Conservation (phyloP, 148 eudicot species). For the Diospyros kaki region DNA sequence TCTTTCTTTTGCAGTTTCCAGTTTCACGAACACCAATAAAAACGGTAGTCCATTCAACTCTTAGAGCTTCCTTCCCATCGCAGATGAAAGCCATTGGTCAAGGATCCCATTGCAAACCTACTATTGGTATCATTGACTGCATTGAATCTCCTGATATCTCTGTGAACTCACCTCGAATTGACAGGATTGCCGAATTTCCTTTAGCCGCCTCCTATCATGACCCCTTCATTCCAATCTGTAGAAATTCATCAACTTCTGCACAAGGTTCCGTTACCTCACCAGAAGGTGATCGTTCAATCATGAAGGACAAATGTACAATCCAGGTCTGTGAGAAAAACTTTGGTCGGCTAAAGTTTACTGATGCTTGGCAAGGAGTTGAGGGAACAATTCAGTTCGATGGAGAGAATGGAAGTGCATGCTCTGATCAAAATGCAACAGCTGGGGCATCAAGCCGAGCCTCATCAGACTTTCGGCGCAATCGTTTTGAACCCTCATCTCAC, state of each 20-base stretch:
- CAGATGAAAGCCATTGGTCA: conserved; percentile 28
- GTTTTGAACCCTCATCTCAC: conserved; percentile 72
- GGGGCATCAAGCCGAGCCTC: conserved; percentile 82
- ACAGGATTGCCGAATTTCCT: conserved; percentile 77
- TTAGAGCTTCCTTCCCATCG: conserved; percentile 72
- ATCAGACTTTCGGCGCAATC: conserved; percentile 46
- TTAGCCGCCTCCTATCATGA: conserved; percentile 62
- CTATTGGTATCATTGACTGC: conserved; percentile 31
- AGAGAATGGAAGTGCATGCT: conserved; percentile 39
- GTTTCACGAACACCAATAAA: conserved; percentile 45
- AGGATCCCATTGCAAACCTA: conserved; percentile 31
- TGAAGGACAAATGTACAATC: conserved; percentile 77
- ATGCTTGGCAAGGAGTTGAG: conserved; percentile 36
- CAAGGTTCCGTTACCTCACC: conserved; percentile 61
- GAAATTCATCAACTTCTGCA: conserved; percentile 50
- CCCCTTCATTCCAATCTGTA: conserved; percentile 41
- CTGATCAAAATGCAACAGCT: conserved; percentile 81
- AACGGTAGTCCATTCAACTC: conserved; percentile 51
- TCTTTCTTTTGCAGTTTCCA: conserved; percentile 39
- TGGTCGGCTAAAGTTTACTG: conserved; percentile 30
- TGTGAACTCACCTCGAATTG: conserved; percentile 78
- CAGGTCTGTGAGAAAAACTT: conserved; percentile 43
- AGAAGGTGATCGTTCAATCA: conserved; percentile 52
- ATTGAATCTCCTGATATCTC: conserved; percentile 81
- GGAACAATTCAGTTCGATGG: conserved; percentile 26